phyloP scores from a whole-genome alignment of 1,139 yeast species.

The Pichia sp. region DNA sequence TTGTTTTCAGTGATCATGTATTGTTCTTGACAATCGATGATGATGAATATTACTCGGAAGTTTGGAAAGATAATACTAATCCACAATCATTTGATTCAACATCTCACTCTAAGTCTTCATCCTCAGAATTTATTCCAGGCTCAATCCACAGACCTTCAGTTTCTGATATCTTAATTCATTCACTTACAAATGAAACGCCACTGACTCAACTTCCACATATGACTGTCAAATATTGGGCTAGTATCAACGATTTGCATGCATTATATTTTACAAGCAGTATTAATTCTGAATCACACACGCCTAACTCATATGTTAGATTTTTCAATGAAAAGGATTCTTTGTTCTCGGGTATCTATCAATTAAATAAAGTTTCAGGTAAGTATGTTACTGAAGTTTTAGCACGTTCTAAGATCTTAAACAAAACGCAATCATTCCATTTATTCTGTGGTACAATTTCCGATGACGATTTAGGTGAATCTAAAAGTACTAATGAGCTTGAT shows the following conservation, averaged over 20 bases:
- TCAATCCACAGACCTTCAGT: slow-evolving; percentile 53
- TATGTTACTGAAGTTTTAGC: slow-evolving; percentile 64
- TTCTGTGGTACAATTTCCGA: slow-evolving; percentile 37
- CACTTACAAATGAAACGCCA: slow-evolving; percentile 83
- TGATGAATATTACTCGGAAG: slow-evolving; percentile 39
- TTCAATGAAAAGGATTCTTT: slow-evolving; percentile 22
- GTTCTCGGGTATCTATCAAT: slow-evolving; percentile 25
- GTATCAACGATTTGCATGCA: slow-evolving; percentile 53
- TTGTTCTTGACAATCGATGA: slow-evolving; percentile 58
- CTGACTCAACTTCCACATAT: slow-evolving; percentile 63
- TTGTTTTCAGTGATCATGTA: slow-evolving; percentile 77
- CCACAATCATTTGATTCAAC: slow-evolving; percentile 12
- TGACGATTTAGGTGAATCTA: slow-evolving; percentile 21
- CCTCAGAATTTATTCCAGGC: slow-evolving; percentile 19
- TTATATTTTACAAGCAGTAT: slow-evolving; percentile 41
- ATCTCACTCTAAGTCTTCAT: not conserved
- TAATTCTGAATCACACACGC: slow-evolving; percentile 27
- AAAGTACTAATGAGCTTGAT: not conserved
- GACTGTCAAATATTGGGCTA: slow-evolving; percentile 67
- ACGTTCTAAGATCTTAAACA: slow-evolving; percentile 76
- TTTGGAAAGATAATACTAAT: slow-evolving; percentile 17
- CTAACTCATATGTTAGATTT: slow-evolving; percentile 27
- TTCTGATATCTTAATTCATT: slow-evolving; percentile 85
- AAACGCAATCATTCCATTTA: slow-evolving; percentile 82
- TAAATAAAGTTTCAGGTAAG: slow-evolving; percentile 26